A percentile compares a stretch with the other conserved stretches of the same genome.
Conservation (phyloP, 805 yeast species). For the Metschnikowia henanensis region DNA sequence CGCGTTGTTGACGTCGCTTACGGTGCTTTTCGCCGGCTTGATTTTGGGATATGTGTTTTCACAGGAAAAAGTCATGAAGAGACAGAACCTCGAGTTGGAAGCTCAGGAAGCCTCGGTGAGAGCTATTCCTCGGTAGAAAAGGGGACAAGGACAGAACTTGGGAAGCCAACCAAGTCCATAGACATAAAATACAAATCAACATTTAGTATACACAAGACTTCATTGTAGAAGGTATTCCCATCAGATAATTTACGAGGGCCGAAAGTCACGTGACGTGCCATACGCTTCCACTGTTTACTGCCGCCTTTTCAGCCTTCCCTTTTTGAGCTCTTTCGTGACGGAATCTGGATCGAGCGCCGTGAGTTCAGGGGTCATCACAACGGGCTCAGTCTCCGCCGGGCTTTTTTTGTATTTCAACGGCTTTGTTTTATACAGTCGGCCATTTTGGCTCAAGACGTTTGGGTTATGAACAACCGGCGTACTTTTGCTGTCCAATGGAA, state of each 20-base stretch:
- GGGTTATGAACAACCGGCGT: too few relatives aligned
- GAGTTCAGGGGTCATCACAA: constrained; percentile 22
- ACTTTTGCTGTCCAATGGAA: too few relatives aligned
- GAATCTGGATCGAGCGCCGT: constrained; percentile 29
- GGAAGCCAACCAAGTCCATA: too few relatives aligned
- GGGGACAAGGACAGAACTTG: neutral
- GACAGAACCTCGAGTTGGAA: constrained; percentile 57
- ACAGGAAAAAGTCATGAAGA: constrained; percentile 41
- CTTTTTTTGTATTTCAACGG: neutral
- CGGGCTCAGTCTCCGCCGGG: constrained; percentile 1
- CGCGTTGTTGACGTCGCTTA: constrained; percentile 49
- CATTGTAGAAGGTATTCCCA: too few relatives aligned
- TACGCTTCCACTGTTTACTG: too few relatives aligned
- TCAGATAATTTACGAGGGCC: too few relatives aligned
- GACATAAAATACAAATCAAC: too few relatives aligned
- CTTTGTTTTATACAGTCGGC: too few relatives aligned
- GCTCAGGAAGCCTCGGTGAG: constrained; percentile 58
- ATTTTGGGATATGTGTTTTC: constrained; percentile 46
- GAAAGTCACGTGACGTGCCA: too few relatives aligned
- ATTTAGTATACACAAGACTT: too few relatives aligned
- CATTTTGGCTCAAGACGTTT: neutral
- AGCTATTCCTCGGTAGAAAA: constrained; percentile 35
- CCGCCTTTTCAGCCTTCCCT: constrained; percentile 15
- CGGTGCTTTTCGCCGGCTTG: constrained; percentile 50
- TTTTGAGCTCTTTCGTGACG: constrained; percentile 16